Base-by-base conservation (phyloP, 306 rosid genomes). In the Malus sieversii region DNA sequence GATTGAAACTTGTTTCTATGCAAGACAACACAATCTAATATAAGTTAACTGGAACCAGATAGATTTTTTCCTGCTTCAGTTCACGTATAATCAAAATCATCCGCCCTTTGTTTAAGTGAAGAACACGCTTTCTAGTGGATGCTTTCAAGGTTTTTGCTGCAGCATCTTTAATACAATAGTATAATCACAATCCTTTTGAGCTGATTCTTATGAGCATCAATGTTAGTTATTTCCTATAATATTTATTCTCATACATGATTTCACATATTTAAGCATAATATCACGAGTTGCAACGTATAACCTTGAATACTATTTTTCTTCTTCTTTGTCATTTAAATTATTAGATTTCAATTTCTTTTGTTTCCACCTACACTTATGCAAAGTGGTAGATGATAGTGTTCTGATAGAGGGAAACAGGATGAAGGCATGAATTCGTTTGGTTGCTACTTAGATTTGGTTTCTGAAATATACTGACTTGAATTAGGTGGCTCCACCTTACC, bases 401-500 rank as follows among this genome's bases (percentile, higher is more conserved):
- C 16, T 52, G 46, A 38, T 46, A 32, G 10, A 10, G 52, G 51
- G 66, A 25, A 35, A 57, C 13, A 53, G 32, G 71, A 64, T 30
- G 65, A 72, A 53, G 68, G 10, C 65, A 38, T 69, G 59, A 33
- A 62, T 80, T 71, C 52, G 42, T 71, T 73, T 83, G 82, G 30
- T 75, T 78, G 71, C 42, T 42, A 44, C 71, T 82, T 61, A 73
- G 73, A 53, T 73, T 79, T 75, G 15, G 70, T 52, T 70, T 79
- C 23, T 83, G 75, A 60, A 65, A 69, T 65, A 22, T 75, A 59
- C 73, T 66, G 6, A 76, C 68, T 76, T 84, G 80, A 73, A 71
- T 70, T 52, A 92, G 99, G 79, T 76, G 78, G 83, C 79, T 48
- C 93, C 88, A 61, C 84, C 95, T 80, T 88, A 86, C 60, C 87